phyloP scores from a whole-genome alignment of 441 rosid genomes.

The Gossypium davidsonii region DNA sequence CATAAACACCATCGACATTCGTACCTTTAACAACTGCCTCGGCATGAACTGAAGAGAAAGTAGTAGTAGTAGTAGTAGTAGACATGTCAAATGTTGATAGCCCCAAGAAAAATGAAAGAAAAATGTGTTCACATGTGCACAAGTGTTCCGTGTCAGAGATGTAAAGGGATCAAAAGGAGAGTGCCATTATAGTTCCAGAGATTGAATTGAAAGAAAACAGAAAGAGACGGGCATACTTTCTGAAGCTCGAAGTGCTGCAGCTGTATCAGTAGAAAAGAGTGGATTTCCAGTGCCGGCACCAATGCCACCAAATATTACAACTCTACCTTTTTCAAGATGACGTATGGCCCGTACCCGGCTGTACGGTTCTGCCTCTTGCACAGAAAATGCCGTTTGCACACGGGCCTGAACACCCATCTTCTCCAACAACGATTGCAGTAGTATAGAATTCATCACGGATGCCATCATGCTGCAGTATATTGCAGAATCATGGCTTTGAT shows the following conservation, averaged over 20 bases:
- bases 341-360: slow-evolving; percentile 71
- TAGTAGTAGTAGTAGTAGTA: not conserved
- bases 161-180: not conserved
- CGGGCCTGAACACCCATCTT: slow-evolving; percentile 72
- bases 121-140: not conserved
- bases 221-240: slow-evolving; percentile 39
- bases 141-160: not conserved
- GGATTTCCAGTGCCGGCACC: slow-evolving; percentile 80
- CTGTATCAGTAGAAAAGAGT: slow-evolving; percentile 80
- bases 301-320: slow-evolving; percentile 86
- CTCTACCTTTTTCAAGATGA: slow-evolving; percentile 93
- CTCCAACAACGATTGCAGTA: slow-evolving; percentile 85
- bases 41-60: slow-evolving; percentile 43
- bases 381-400: slow-evolving; percentile 64
- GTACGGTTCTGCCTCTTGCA: slow-evolving; percentile 80
- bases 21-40: slow-evolving; percentile 67
- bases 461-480: slow-evolving; percentile 76
- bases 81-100: not conserved
- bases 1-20: slow-evolving; percentile 62
- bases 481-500: slow-evolving; percentile 12
- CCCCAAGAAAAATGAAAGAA: not conserved
- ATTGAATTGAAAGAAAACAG: slow-evolving; percentile 4
- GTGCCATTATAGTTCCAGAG: not conserved
- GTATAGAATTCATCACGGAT: slow-evolving; percentile 80
- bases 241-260: slow-evolving; percentile 74